Evolutionary conservation across 805 yeast genomes (phyloP).

Genomic region (Candida gorgasii): DNA sequence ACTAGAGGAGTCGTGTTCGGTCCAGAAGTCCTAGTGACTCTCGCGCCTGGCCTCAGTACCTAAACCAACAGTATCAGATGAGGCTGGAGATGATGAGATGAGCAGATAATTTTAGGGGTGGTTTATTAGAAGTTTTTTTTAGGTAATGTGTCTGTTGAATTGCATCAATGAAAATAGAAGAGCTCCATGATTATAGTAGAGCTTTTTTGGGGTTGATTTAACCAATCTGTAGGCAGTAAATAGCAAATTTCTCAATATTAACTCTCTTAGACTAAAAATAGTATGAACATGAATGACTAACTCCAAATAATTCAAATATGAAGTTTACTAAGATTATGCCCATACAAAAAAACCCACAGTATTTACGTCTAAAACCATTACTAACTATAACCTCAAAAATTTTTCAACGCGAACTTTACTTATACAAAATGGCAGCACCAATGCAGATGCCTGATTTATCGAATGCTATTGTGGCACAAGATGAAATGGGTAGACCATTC

Average conservation of each 20-base stretch:
- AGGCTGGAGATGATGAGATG: too few species aligned
- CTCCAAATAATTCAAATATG: not conserved
- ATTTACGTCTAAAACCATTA: not conserved
- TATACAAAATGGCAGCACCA: constrained; percentile 17
- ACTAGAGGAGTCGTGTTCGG: not conserved
- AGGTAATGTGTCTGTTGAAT: too few species aligned
- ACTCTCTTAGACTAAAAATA: not conserved
- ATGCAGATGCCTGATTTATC: constrained; percentile 84
- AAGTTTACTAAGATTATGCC: not conserved
- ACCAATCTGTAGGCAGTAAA: not conserved
- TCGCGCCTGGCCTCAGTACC: too few species aligned
- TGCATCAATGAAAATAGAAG: too few species aligned
- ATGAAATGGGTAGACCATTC: constrained; percentile 98
- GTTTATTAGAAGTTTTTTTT: too few species aligned
- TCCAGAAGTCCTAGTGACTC: too few species aligned
- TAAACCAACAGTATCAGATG: too few species aligned
- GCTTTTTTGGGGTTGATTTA: not conserved
- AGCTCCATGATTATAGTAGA: too few species aligned
- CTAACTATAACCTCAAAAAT: constrained; percentile 2
- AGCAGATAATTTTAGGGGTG: too few species aligned
- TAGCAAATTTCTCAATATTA: not conserved
- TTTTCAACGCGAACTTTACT: constrained; percentile 13
- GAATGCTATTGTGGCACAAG: constrained; percentile 98
- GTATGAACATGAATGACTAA: not conserved
- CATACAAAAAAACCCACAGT: not conserved